Base-by-base conservation (phyloP, 2,329 filamentous ascomycete species). In the Thielaviopsis punctulata region DNA sequence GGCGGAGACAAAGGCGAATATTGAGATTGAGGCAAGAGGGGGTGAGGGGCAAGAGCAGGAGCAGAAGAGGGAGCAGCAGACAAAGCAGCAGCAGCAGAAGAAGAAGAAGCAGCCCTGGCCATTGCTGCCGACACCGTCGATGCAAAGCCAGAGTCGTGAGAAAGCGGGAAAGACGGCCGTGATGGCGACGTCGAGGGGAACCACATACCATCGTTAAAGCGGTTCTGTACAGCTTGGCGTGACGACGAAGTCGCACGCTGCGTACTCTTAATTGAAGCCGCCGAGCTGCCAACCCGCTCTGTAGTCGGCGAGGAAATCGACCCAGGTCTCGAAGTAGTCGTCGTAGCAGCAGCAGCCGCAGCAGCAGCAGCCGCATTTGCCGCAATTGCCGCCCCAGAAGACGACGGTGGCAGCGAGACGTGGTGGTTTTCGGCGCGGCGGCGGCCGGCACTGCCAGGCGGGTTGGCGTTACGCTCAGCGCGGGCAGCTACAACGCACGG, bases 181-280 rank as follows among this genome's bases (percentile, higher is more conserved):
- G 45, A 44, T 33, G 50, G 49, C 45, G 46, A 52, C 30, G 49
- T 51, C 13, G 30, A 36, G 49, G 43, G 46, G 45, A 21, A 33
- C 21, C 41, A 51, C 49, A 30, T 51, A 51, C 49, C 49, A 45
- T 51, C 49, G 22, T 46, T 43, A 27, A 43, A 51, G 21, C 53
- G 53, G 45, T 43, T 55, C 19, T 46, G 43, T 30, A 46, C 49
- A n/a, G 49, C 39, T 18, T 52, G 49, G 46, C 53, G 53, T 18
- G 53, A 55, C 22, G 53, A 52, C 22, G 53, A 49, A 41, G 49
- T 49, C 27, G 53, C 33, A n/a, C 45, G 49, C 15, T 49, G 53
- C 45, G 49, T 46, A 25, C 50, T 45, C 22, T 30, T 45, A 33
- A 54, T 46, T 6, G 53, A 55, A 33, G 53, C 49, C 15, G 49